Evolutionary conservation across 169 alveolate genomes (phyloP), one percentile per base, ranked within the genome.

Genomic region (Eimeria necatrix): DNA sequence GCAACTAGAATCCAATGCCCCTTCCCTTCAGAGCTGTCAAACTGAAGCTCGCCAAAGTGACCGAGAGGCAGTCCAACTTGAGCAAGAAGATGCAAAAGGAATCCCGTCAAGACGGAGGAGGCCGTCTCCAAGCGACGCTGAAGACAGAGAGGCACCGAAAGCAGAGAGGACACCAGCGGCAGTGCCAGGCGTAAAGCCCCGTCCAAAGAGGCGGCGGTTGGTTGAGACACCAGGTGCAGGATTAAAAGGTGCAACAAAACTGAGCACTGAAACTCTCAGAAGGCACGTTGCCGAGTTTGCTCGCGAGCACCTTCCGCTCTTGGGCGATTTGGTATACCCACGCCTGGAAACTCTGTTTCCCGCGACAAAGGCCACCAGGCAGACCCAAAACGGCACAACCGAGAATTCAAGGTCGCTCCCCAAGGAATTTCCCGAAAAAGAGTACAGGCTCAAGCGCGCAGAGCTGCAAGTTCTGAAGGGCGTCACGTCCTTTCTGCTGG

Each of bases 151-250:
- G 18, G 48, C 56, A 22, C 22, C 80, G 20, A 78, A 60, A 53
- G 41, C 92, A 85, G 64, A 56, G 32, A 18, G 48, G 7, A 32
- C 92, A 60, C 64, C 80, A 18, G 22, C 70, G 70, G 49, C 41
- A 85, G 64, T 32, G 7, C 92, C 76, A 32, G 26, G 56, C 16
- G 92, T 76, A 12, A 60, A 78, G 9, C 92, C 92, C 80, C 92
- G 92, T 71, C 92, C 92, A 85, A 85, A 85, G 92, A 85, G 92
- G 92, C 92, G 92, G 92, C 76, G 92, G 92, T 78, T 85, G 41
- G 92, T 85, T 53, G 92, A 85, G 61, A n/a, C 10, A 16, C 51
- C 80, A 1, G 14, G 26, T 14, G 92, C 56, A 32, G 59, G 56
- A 71, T 60, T 59, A 20, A 32, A 4, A 18, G 92, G 92, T 51